Evolutionary conservation across 257 asterid species (phyloP).

Genomic region (Paraleonurus japonicus): DNA sequence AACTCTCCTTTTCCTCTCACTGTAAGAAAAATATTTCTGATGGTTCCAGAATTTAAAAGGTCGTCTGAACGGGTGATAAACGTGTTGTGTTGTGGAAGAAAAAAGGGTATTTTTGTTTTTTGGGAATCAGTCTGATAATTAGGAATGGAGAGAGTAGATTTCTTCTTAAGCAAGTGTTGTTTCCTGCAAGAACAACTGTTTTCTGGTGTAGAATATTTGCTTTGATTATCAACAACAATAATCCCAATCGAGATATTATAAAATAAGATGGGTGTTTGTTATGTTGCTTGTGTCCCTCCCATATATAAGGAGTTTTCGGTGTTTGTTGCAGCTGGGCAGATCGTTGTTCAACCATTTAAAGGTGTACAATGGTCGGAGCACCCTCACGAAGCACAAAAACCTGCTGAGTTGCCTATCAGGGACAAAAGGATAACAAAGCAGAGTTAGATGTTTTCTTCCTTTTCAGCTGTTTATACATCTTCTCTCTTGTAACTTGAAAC

Average conservation of each 20-base stretch:
- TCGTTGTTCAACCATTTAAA: slow-evolving; percentile 78
- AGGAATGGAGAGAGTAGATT: no score
- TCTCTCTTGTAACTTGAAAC: slow-evolving; percentile 9
- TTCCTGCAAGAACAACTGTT: no score
- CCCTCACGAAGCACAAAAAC: slow-evolving; percentile 95
- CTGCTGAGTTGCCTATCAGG: slow-evolving; percentile 70
- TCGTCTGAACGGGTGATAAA: not conserved
- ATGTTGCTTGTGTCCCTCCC: no score
- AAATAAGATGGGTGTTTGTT: no score
- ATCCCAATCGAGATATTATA: no score
- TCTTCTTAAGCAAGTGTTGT: no score
- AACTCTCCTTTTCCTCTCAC: not conserved
- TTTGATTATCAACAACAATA: not conserved
- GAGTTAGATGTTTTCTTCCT: slow-evolving; percentile 24
- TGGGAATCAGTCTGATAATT: no score
- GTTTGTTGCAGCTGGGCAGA: slow-evolving; percentile 81
- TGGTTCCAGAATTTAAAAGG: not conserved
- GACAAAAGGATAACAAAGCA: slow-evolving; percentile 78
- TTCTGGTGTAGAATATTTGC: no score
- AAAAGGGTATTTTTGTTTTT: no score
- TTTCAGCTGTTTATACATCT: slow-evolving; percentile 25
- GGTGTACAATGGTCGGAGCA: slow-evolving; percentile 85
- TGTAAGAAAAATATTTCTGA: not conserved
- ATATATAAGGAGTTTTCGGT: slow-evolving; percentile 16
- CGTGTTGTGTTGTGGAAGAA: not conserved